Percentiles rank a stretch among this genome's conserved stretches.
Conservation (phyloP, 1,139 yeast species). For the Debaryomyces nepalensis region DNA sequence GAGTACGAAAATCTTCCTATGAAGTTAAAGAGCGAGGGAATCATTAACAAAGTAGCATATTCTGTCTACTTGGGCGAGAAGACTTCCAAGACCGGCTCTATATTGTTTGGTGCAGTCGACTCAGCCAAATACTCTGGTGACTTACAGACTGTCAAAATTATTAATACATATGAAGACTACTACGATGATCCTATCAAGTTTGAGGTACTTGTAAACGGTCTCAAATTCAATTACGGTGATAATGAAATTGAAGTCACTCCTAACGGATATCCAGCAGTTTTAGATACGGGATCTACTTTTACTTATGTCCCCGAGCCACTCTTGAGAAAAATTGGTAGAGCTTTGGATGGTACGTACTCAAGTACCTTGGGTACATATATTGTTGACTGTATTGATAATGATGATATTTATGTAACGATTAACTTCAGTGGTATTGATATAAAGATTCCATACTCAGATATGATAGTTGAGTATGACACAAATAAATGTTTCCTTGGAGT, state of each 20-base stretch:
- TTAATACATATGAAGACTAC: constrained; percentile 24
- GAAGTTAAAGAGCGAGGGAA: constrained; percentile 41
- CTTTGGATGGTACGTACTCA: constrained; percentile 31
- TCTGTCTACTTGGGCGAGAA: constrained; percentile 45
- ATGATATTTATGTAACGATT: constrained; percentile 30
- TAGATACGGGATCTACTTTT: constrained; percentile 51
- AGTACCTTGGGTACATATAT: constrained; percentile 16
- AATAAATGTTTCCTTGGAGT: constrained; percentile 37
- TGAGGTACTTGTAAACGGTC: constrained; percentile 29
- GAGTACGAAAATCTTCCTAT: constrained; percentile 39
- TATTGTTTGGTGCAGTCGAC: constrained; percentile 58
- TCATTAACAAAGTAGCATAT: constrained; percentile 55
- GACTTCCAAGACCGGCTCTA: constrained; percentile 35
- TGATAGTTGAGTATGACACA: constrained; percentile 23
- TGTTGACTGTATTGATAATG: constrained; percentile 27
- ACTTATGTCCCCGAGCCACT: constrained; percentile 36
- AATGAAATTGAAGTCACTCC: constrained; percentile 20
- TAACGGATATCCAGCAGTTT: constrained; percentile 34
- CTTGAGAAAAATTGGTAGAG: constrained; percentile 30
- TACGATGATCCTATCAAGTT: constrained; percentile 30
- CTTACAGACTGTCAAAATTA: constrained; percentile 36
- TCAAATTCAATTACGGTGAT: constrained; percentile 21
- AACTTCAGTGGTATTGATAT: constrained; percentile 46
- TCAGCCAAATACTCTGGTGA: constrained; percentile 48
- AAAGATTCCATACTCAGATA: constrained; percentile 38